A percentile compares a stretch with the other conserved stretches of the same genome.
These are phyloP conservation scores for Phytophthora hibernalis DNA, from an alignment of 352 stramenopile species.

Conservation along the genomic window DNA sequence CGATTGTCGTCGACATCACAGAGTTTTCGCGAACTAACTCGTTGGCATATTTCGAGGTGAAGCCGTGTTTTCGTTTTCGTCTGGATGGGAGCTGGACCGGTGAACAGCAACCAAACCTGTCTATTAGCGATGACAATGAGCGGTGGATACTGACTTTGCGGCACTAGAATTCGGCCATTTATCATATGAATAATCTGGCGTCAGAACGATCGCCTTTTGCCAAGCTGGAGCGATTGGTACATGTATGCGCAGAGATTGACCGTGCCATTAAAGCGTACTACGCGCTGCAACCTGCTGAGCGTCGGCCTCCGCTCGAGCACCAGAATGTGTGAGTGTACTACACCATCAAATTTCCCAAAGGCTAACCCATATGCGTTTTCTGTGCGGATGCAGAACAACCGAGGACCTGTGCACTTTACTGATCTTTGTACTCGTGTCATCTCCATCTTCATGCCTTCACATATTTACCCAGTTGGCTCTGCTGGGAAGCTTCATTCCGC, in stretches of 20 bases:
- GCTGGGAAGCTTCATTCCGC: slow-evolving; percentile 58
- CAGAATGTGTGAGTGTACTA: slow-evolving; percentile 45
- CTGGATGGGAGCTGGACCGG: slow-evolving; percentile 55
- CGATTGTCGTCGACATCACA: slow-evolving; percentile 42
- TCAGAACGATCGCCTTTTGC: slow-evolving; percentile 61
- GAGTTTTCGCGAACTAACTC: slow-evolving; percentile 33
- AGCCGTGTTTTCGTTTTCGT: slow-evolving; percentile 56
- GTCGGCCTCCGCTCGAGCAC: slow-evolving; percentile 24
- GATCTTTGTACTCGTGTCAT: slow-evolving; percentile 59
- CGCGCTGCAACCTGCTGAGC: slow-evolving; percentile 20
- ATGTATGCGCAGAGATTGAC: slow-evolving; percentile 57
- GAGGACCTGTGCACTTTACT: slow-evolving; percentile 60
- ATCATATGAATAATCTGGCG: slow-evolving; percentile 53
- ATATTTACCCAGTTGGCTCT: slow-evolving; percentile 68
- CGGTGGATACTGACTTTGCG: slow-evolving; percentile 38
- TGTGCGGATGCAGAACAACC: slow-evolving; percentile 36
- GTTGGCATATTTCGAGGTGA: slow-evolving; percentile 52
- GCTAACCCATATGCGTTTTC: slow-evolving; percentile 1
- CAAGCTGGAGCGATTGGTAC: slow-evolving; percentile 58
- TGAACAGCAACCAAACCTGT: background rate
- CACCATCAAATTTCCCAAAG: background rate
- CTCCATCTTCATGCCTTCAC: slow-evolving; percentile 53
- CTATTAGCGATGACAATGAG: slow-evolving; percentile 31
- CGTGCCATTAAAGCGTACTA: slow-evolving; percentile 54
- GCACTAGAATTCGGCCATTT: slow-evolving; percentile 49